Evolutionary conservation across 176 grass and related monocot species (phyloP).

Genomic region (Musa itinerans): DNA sequence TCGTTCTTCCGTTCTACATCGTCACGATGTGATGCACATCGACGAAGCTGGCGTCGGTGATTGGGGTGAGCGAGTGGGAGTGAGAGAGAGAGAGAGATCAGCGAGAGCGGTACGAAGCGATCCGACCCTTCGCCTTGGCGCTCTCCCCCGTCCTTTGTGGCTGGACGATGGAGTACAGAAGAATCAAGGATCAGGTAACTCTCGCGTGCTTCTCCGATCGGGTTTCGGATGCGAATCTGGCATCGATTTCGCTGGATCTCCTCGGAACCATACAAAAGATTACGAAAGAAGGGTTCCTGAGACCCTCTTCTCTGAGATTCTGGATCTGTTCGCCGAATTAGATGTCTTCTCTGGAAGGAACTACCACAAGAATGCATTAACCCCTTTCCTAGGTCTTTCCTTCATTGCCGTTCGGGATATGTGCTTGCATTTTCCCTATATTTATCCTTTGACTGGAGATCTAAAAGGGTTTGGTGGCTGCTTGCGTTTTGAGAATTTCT

Average conservation of each 20-base stretch:
- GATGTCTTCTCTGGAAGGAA: not conserved
- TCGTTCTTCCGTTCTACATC: not conserved
- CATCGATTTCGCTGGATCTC: not conserved
- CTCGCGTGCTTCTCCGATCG: not conserved
- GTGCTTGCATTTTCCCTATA: not conserved
- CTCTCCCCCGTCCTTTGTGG: not conserved
- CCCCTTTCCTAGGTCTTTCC: not conserved
- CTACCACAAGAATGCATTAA: not conserved
- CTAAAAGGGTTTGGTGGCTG: not conserved
- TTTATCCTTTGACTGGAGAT: not conserved
- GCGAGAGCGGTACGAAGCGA: not conserved
- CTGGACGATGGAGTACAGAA: slow-evolving; percentile 41
- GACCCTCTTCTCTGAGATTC: not conserved
- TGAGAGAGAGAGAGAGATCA: no score
- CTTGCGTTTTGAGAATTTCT: not conserved
- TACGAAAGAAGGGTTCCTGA: not conserved
- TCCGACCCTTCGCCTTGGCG: not conserved
- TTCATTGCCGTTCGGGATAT: not conserved
- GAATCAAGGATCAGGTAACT: slow-evolving; percentile 50
- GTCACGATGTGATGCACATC: not conserved
- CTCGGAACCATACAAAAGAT: not conserved
- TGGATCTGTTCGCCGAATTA: not conserved
- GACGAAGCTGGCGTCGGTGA: not conserved
- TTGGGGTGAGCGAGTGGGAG: not conserved
- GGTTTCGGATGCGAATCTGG: slow-evolving; percentile 4